These are phyloP conservation scores for Globisporangium abappressorium DNA, from an alignment of 352 stramenopile genomes.

Conservation along the genomic window DNA sequence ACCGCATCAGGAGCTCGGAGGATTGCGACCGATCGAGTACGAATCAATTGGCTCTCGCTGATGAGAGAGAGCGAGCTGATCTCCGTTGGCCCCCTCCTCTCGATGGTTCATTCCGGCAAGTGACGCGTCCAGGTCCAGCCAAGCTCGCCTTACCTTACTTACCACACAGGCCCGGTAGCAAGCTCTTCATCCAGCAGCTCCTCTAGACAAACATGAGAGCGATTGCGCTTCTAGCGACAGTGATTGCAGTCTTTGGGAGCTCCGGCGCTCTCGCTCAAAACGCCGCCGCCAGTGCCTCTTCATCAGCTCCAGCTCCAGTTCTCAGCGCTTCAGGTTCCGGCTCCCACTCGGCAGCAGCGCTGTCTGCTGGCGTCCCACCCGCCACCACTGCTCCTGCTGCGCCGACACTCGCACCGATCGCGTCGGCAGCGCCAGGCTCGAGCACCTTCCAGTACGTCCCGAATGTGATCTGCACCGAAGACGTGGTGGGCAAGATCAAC, in stretches of 20 bases:
- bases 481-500: conserved; percentile 42
- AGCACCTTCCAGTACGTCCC: conserved; percentile 41
- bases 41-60: neutral
- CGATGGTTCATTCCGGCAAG: neutral
- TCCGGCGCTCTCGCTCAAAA: neutral
- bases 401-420: conserved; percentile 27
- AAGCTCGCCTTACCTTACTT: neutral
- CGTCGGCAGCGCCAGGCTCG: conserved; percentile 38
- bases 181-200: neutral
- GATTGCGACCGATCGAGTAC: neutral
- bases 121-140: neutral
- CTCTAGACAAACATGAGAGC: neutral
- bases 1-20: neutral
- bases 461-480: conserved; percentile 36
- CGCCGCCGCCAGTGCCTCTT: neutral
- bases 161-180: neutral
- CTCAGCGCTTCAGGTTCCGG: neutral
- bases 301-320: neutral
- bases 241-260: neutral
- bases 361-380: neutral
- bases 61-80: neutral
- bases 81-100: neutral
- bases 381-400: conserved; percentile 18
- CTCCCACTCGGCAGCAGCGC: neutral
- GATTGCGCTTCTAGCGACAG: neutral